phyloP scores from a whole-genome alignment of 108 stramenopile species.

The Pseudonitzschia multiseries region DNA sequence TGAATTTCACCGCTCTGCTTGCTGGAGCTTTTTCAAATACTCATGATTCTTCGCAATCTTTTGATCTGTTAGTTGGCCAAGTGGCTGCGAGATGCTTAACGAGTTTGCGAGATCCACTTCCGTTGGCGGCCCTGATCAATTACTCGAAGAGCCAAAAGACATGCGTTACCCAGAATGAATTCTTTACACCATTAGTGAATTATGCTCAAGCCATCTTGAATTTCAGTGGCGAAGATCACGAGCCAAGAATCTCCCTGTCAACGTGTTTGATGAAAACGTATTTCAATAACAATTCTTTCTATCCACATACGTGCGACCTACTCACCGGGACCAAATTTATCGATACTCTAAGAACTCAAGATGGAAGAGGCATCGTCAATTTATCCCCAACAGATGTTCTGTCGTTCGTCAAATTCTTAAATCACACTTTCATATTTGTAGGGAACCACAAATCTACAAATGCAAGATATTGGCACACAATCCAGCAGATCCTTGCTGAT shows the following conservation, averaged over 20 bases:
- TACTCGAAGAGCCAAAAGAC: not conserved
- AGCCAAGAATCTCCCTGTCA: not conserved
- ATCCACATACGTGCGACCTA: not conserved
- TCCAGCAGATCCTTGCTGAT: not conserved
- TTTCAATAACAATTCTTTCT: not conserved
- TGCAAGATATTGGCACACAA: slow-evolving; percentile 7
- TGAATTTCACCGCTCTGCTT: slow-evolving; percentile 18
- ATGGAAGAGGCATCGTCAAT: not conserved
- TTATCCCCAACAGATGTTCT: not conserved
- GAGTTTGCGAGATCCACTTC: slow-evolving; percentile 33
- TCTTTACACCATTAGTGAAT: not conserved
- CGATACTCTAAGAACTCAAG: not conserved
- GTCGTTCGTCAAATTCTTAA: slow-evolving; percentile 1
- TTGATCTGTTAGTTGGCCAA: slow-evolving; percentile 10
- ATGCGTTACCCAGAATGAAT: not conserved
- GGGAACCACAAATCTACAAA: not conserved
- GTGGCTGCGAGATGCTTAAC: slow-evolving; percentile 27
- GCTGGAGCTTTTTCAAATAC: slow-evolving; percentile 17
- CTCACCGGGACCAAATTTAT: not conserved
- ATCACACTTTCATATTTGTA: slow-evolving; percentile 9
- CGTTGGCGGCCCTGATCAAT: slow-evolving; percentile 13
- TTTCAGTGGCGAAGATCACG: not conserved
- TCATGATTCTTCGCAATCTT: not conserved
- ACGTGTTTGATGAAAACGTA: not conserved
- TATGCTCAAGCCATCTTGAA: slow-evolving; percentile 5